Evolutionary conservation across 768 basidiomycete species (phyloP).

Genomic region (Kwoniella sp.): DNA sequence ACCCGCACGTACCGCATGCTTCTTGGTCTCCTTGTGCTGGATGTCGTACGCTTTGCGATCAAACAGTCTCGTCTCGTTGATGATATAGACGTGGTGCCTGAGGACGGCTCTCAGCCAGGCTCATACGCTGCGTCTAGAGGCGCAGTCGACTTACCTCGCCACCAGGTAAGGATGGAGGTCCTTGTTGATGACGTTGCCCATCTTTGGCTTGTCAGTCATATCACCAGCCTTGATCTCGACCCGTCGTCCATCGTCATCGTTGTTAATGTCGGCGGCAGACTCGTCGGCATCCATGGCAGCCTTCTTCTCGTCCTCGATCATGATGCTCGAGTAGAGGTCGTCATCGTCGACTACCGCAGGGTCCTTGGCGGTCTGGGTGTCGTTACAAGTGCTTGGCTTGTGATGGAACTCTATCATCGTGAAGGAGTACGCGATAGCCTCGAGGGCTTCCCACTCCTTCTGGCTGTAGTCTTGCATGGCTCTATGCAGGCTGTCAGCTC

Average conservation of each 20-base stretch:
- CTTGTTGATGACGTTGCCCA: not conserved
- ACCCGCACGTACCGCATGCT: constrained; percentile 21
- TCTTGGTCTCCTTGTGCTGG: constrained; percentile 15
- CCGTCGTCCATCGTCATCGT: not conserved
- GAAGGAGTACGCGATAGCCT: constrained; percentile 4
- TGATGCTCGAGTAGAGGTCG: constrained; percentile 11
- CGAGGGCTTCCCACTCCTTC: constrained; percentile 6
- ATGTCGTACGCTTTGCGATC: constrained; percentile 17
- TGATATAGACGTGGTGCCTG: constrained; percentile 26
- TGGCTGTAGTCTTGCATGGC: too few species aligned
- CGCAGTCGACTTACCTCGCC: constrained; percentile 14
- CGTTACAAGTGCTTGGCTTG: constrained; percentile 4
- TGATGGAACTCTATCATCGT: constrained; percentile 18
- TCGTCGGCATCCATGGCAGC: not conserved
- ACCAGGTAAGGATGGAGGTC: constrained; percentile 11
- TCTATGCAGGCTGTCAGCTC: too few species aligned
- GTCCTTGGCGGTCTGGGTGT: not conserved
- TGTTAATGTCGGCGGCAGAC: not conserved
- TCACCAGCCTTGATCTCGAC: not conserved
- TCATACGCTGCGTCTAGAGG: too few species aligned
- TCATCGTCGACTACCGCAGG: constrained; percentile 7
- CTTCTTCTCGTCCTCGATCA: constrained; percentile 1
- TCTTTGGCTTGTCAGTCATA: not conserved
- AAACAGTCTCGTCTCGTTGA: constrained; percentile 23
- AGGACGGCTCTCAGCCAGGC: too few species aligned